phyloP scores from a whole-genome alignment of 306 rosid genomes.

The Hylodesmum podocarpum region DNA sequence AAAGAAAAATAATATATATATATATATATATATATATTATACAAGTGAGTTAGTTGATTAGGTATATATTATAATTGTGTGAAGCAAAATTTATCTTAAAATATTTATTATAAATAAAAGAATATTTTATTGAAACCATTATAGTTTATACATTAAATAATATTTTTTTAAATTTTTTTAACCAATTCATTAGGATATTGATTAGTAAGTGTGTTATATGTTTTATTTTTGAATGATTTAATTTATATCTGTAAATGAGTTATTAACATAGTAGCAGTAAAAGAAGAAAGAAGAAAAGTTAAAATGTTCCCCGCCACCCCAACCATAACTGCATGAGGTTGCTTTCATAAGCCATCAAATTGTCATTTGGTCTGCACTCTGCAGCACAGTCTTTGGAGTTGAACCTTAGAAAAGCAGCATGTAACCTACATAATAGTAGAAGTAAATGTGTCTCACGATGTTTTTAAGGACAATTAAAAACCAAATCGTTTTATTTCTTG shows the following conservation, averaged over 20 bases:
- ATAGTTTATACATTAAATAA: too few relatives aligned
- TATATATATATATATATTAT: too few relatives aligned
- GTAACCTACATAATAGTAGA: constrained; percentile 26
- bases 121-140: too few relatives aligned
- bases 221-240: background rate
- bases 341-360: constrained; percentile 44
- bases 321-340: constrained; percentile 42
- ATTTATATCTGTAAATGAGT: background rate
- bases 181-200: too few relatives aligned
- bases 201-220: too few relatives aligned
- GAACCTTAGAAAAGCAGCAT: constrained; percentile 21
- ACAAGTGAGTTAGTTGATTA: too few relatives aligned
- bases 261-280: background rate
- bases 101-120: too few relatives aligned
- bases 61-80: too few relatives aligned
- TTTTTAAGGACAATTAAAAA: too few relatives aligned
- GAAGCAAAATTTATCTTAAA: too few relatives aligned
- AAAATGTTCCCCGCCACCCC: constrained; percentile 70
- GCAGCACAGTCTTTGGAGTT: constrained; percentile 21
- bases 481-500: background rate
- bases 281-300: constrained; percentile 8
- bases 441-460: background rate
- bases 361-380: constrained; percentile 60
- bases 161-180: too few relatives aligned
- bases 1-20: too few relatives aligned